These are phyloP conservation scores for Sonneratia caseolaris DNA, from an alignment of 345 rosid genomes.

Conservation along the genomic window DNA sequence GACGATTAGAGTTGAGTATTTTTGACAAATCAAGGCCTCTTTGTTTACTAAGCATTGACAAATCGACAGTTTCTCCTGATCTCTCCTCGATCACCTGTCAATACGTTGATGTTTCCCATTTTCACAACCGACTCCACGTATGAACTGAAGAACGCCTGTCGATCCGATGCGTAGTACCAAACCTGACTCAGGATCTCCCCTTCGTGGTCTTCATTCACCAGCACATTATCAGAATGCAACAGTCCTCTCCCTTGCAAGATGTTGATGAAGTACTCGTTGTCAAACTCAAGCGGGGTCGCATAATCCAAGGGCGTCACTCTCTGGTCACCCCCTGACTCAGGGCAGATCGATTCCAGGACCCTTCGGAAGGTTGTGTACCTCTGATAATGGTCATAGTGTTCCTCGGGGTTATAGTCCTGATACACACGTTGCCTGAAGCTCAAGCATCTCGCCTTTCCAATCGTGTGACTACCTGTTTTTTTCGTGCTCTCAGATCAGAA, in stretches of 20 bases:
- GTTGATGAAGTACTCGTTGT: conserved; percentile 59
- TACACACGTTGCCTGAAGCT: conserved; percentile 57
- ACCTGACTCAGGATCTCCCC: conserved; percentile 31
- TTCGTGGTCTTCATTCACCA: conserved; percentile 35
- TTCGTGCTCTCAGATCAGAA: background rate
- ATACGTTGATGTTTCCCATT: conserved; percentile 60
- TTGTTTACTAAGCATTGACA: conserved; percentile 18
- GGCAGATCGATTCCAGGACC: conserved; percentile 48
- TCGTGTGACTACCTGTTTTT: conserved; percentile 48
- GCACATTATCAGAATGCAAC: conserved; percentile 49
- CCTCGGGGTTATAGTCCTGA: conserved; percentile 20
- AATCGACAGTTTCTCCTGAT: conserved; percentile 55
- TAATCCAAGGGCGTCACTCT: conserved; percentile 47
- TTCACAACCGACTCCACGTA: conserved; percentile 53
- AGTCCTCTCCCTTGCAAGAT: conserved; percentile 53
- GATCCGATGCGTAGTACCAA: conserved; percentile 47
- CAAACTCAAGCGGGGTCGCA: conserved; percentile 48
- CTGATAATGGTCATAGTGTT: conserved; percentile 35
- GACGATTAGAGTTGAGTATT: background rate
- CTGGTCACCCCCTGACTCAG: conserved; percentile 34
- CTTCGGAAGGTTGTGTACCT: conserved; percentile 41
- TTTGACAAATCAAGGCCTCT: background rate
- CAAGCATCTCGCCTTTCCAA: conserved; percentile 65
- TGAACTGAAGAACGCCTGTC: conserved; percentile 34
- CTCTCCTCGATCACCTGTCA: conserved; percentile 39